Evolutionary conservation across 257 asterid species (phyloP).

Genomic region (Scutellaria barbata): DNA sequence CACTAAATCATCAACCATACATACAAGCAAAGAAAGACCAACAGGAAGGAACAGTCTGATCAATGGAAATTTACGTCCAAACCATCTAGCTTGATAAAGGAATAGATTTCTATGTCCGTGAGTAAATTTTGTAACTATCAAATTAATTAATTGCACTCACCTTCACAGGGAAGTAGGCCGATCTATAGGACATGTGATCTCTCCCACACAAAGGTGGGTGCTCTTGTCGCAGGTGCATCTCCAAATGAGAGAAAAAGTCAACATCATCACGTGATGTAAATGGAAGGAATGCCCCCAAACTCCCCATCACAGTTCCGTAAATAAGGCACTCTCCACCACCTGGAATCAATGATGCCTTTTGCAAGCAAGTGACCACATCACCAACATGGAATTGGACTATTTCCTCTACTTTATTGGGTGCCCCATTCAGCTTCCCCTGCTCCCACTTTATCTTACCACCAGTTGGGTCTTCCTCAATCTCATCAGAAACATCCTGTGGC

Average conservation of each 20-base stretch:
- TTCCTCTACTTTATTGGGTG: slow-evolving; percentile 97
- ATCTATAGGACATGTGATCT: slow-evolving; percentile 99
- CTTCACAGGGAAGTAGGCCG: slow-evolving; percentile 96
- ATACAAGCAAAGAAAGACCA: not conserved
- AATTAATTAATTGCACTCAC: slow-evolving; percentile 42
- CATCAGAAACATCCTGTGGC: slow-evolving; percentile 96
- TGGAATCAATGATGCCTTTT: slow-evolving; percentile 90
- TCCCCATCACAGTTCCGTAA: slow-evolving; percentile 95
- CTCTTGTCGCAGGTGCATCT: slow-evolving; percentile 99
- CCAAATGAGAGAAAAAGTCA: slow-evolving; percentile 97
- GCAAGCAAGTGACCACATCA: slow-evolving; percentile 85
- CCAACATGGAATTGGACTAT: slow-evolving; percentile 97
- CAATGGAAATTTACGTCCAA: not conserved
- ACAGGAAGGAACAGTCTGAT: not conserved
- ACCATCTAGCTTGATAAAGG: not conserved
- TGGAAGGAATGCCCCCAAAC: slow-evolving; percentile 93
- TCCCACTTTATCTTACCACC: slow-evolving; percentile 99
- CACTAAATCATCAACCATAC: slow-evolving; percentile 22
- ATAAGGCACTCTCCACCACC: slow-evolving; percentile 96
- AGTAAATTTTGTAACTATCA: not conserved
- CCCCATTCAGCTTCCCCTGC: slow-evolving; percentile 97
- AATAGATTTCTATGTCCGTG: not conserved
- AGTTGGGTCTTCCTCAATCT: slow-evolving; percentile 99
- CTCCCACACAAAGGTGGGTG: slow-evolving; percentile 98
- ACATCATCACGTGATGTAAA: slow-evolving; percentile 96